Base-by-base conservation (phyloP, 2,329 filamentous ascomycete genomes). In the Thelonectria discophora region DNA sequence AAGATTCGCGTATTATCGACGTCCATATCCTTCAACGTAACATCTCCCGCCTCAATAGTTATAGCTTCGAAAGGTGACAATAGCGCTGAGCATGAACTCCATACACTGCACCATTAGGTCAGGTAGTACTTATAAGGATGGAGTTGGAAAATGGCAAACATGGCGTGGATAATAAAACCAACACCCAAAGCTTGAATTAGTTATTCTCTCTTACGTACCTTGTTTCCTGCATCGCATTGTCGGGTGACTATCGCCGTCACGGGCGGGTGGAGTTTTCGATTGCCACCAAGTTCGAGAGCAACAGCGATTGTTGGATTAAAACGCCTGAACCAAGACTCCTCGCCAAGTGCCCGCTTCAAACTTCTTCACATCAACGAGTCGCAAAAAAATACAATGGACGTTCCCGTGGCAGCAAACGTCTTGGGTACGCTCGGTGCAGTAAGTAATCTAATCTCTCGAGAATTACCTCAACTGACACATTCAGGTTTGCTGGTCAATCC, bases 351-450 rank as follows among this genome's bases (percentile, higher is more conserved):
- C 37, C 13, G 12, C 13, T 18, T 43, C 40, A 11, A 10, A 2
- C 5, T 10, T 18, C 3, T 43, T n/a, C 10, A n/a, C n/a, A 43
- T 18, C 40, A 10, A 12, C 42, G 20, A 17, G 20, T 6, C 18
- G 15, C 11, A 13, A 18, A 21, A 45, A 2, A 10, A 13, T 21
- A 45, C 20, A n/a, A 56, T 56, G 54, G 54, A 56, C 20, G 32
- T 56, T 18, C 54, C 54, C 12, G 54, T 32, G n/a, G 54, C 54
- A 17, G 54, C 54, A 34, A 56, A 56, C 21, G 54, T 56, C 27
- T 24, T 56, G 45, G 54, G 54, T n/a, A 56, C 54, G n/a, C 54
- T 56, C 40, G 54, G 54, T 11, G 54, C 54, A 49, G 54, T 56
- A 32, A 32, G 34, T 43, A 24, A 12, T 10, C 6, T 21, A 32